phyloP scores from a whole-genome alignment of 345 rosid species.

The Salix viminalis region DNA sequence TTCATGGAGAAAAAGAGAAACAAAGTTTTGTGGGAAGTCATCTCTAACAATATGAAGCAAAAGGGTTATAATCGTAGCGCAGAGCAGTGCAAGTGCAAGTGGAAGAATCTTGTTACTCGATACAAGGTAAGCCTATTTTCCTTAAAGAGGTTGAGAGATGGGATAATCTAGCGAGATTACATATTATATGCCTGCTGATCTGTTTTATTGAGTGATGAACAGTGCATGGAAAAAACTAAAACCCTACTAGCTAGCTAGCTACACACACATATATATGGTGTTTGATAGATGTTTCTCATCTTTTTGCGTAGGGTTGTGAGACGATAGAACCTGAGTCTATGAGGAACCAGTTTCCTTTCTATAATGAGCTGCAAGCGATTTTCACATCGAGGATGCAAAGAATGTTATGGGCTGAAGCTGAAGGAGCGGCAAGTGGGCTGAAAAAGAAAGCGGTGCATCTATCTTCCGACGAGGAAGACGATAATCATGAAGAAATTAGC shows the following conservation, averaged over 20 bases:
- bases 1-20: constrained; percentile 97
- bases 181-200: neutral
- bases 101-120: constrained; percentile 97
- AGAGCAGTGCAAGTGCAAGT: constrained; percentile 99
- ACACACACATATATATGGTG: neutral
- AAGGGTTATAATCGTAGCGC: constrained; percentile 80
- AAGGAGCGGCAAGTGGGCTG: constrained; percentile 51
- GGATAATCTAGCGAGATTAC: neutral
- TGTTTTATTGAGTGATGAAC: neutral
- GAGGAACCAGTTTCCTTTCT: constrained; percentile 84
- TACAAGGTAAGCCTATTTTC: constrained; percentile 54
- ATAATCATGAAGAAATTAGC: constrained; percentile 45
- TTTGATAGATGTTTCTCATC: neutral
- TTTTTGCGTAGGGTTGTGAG: constrained; percentile 62
- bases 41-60: constrained; percentile 70
- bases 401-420: constrained; percentile 71
- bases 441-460: constrained; percentile 47
- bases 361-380: constrained; percentile 67
- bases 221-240: neutral
- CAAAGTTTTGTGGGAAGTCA: constrained; percentile 86
- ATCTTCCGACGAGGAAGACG: constrained; percentile 79
- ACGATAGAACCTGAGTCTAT: constrained; percentile 64
- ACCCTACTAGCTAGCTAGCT: constrained; percentile 20
- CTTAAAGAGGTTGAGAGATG: neutral
- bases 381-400: constrained; percentile 62